Conservation (phyloP, 73 alveolate genomes). For the Tetrahymena malaccensis region DNA sequence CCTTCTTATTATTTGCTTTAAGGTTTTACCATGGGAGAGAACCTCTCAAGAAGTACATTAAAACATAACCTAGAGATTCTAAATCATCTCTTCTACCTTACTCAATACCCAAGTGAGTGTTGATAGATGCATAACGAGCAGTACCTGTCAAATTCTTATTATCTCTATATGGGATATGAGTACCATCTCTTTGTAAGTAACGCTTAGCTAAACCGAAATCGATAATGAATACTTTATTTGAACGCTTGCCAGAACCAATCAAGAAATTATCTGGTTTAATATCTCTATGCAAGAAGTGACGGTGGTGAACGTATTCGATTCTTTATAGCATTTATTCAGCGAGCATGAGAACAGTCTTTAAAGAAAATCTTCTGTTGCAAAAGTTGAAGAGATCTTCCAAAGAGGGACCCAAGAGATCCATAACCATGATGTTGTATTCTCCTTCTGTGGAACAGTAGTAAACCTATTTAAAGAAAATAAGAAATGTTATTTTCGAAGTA, state of each 20-base stretch:
- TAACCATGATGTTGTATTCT: constrained; percentile 73
- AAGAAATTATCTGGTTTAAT: constrained; percentile 88
- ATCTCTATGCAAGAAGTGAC: constrained; percentile 83
- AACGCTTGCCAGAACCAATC: constrained; percentile 81
- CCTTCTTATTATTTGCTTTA: constrained; percentile 52
- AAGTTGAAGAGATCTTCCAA: constrained; percentile 67
- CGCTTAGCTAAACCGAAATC: constrained; percentile 89
- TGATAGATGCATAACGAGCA: constrained; percentile 88
- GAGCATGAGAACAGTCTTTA: constrained; percentile 68
- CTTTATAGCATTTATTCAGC: constrained; percentile 79
- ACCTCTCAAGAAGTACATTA: constrained; percentile 78
- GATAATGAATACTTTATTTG: constrained; percentile 69
- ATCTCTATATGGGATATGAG: constrained; percentile 82
- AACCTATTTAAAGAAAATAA: neutral
- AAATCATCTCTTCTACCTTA: constrained; percentile 89
- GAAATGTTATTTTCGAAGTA: no score
- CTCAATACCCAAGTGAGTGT: constrained; percentile 87
- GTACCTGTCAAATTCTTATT: constrained; percentile 90
- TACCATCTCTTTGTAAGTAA: constrained; percentile 80
- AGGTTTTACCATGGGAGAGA: constrained; percentile 90
- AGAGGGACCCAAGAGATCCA: constrained; percentile 76
- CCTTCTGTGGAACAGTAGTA: constrained; percentile 56
- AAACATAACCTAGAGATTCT: constrained; percentile 78
- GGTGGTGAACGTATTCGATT: constrained; percentile 75
- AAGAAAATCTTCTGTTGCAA: constrained; percentile 61